phyloP scores from a whole-genome alignment of 1,139 yeast species.

The Yamadazyma epiphylla region DNA sequence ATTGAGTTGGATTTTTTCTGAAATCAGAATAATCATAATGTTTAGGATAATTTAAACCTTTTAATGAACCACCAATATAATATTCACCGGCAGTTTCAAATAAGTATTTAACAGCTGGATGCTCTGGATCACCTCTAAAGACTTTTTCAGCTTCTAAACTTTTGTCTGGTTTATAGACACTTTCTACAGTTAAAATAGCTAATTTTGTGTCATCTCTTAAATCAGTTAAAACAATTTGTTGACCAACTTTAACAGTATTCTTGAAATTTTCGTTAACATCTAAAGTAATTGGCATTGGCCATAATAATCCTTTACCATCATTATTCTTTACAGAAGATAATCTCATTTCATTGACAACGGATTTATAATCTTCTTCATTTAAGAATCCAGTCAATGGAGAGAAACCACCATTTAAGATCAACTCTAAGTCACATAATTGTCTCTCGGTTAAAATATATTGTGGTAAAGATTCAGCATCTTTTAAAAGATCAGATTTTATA shows the following conservation, averaged over 20 bases:
- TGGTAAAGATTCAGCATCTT: conserved; percentile 53
- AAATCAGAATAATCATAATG: conserved; percentile 89
- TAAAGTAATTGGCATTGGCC: conserved; percentile 92
- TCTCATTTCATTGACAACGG: conserved; percentile 77
- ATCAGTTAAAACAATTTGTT: conserved; percentile 72
- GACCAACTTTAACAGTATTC: conserved; percentile 45
- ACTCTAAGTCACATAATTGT: conserved; percentile 90
- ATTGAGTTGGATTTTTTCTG: conserved; percentile 87
- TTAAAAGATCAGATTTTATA: conserved; percentile 50
- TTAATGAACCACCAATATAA: conserved; percentile 84
- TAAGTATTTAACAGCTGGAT: conserved; percentile 83
- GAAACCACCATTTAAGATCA: conserved; percentile 90
- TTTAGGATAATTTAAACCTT: conserved; percentile 78
- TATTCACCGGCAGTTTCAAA: conserved; percentile 72
- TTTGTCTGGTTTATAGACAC: conserved; percentile 81
- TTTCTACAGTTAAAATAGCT: conserved; percentile 77
- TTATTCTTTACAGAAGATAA: conserved; percentile 46
- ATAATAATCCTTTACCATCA: conserved; percentile 60
- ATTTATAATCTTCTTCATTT: conserved; percentile 71
- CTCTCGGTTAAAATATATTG: conserved; percentile 70
- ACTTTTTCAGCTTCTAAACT: conserved; percentile 74
- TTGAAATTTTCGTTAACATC: conserved; percentile 65
- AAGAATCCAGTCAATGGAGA: conserved; percentile 89
- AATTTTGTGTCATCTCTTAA: conserved; percentile 77
- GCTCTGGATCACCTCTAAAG: conserved; percentile 96